Evolutionary conservation across 1,139 yeast species (phyloP), one percentile per base, ranked within the genome.

Genomic region (Nakaseomyces delphensis): DNA sequence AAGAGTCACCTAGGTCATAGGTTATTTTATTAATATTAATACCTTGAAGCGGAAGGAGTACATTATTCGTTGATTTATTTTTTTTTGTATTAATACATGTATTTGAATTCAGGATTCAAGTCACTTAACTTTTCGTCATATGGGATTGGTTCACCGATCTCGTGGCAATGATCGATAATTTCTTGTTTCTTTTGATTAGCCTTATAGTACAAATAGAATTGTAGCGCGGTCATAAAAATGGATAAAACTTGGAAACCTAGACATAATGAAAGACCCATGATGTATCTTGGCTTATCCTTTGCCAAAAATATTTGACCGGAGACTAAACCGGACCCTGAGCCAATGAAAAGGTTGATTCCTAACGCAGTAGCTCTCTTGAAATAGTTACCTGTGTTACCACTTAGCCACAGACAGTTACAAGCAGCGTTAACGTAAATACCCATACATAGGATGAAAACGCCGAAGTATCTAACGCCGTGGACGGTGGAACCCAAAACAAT

Each of bases 41-140:
- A n/a, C n/a, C n/a, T n/a, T n/a, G n/a, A n/a, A n/a, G n/a, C n/a
- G n/a, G n/a, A n/a, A n/a, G n/a, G n/a, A n/a, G n/a, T n/a, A n/a
- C n/a, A n/a, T n/a, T n/a, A 25, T 25, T 25, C 28, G n/a, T 25
- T 25, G 28, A 11, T 8, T 25, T 6, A 13, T n/a, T n/a, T n/a
- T 27, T 9, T 9, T 8, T 27, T 13, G 3, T 31, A 31, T 45
- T 44, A 72, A 51, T 70, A 71, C 61, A 66, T 60, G 57, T 71
- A 73, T 46, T 62, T 56, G 59, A 79, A 81, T 30, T 67, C 65
- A 2, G 94, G 94, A 52, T 74, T 74, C 50, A 72, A 63, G 59
- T 84, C 95, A 48, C 93, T 58, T 38, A 71, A 71, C 54, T 74
- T 70, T 43, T 73, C 74, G n/a, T 68, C 64, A 8, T 64, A 51